Percentiles rank a stretch among this genome's conserved stretches.
Evolutionary conservation across 2,329 filamentous ascomycete species (phyloP).

Genomic region (Phoma sp.): DNA sequence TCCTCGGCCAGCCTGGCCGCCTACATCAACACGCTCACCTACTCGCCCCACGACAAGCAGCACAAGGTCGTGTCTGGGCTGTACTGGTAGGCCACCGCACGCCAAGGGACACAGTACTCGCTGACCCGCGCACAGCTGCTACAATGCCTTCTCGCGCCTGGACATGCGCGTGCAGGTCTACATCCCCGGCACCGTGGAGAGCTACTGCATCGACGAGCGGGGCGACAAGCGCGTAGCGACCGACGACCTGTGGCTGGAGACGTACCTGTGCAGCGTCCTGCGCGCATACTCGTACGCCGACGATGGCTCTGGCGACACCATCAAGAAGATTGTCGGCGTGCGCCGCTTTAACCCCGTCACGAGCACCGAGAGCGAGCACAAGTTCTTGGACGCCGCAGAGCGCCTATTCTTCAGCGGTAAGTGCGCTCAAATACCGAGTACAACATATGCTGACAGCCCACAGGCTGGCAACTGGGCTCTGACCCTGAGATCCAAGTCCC

Average conservation of each 20-base stretch:
- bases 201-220: conserved; percentile 95
- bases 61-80: conserved; percentile 92
- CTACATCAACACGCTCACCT: conserved; percentile 97
- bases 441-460: conserved; percentile 10
- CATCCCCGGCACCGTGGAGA: conserved; percentile 94
- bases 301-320: conserved; percentile 90
- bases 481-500: conserved; percentile 97
- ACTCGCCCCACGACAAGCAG: conserved; percentile 82
- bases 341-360: conserved; percentile 96
- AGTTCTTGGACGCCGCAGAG: conserved; percentile 92
- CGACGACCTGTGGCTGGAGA: conserved; percentile 95
- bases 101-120: conserved; percentile 2
- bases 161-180: conserved; percentile 99
- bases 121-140: conserved; percentile 68
- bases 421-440: background rate
- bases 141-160: conserved; percentile 97
- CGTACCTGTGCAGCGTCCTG: conserved; percentile 93
- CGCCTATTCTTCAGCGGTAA: conserved; percentile 90
- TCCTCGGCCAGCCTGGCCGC: conserved; percentile 96
- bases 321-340: conserved; percentile 97
- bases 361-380: conserved; percentile 97
- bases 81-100: conserved; percentile 73
- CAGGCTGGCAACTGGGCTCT: conserved; percentile 90
- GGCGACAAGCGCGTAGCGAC: conserved; percentile 93
- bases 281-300: conserved; percentile 97